Conservation (phyloP, 495 filamentous ascomycete species). For the Penicillium malachiteum region DNA sequence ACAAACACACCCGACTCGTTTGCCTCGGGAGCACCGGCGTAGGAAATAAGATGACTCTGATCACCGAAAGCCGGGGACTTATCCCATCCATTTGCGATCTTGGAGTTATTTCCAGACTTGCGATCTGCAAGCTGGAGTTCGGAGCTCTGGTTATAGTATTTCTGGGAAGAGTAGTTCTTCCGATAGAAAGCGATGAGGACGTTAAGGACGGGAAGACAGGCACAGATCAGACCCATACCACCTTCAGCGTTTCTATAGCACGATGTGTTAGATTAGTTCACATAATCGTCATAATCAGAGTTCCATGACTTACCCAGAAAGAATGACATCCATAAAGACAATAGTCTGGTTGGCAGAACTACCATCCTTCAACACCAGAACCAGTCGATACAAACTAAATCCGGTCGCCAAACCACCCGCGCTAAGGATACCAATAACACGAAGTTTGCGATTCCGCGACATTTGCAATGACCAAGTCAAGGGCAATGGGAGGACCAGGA, state of each 20-base stretch:
- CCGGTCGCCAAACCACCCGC: conserved; percentile 48
- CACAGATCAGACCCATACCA: conserved; percentile 48
- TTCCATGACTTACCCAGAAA: conserved; percentile 42
- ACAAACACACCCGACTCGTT: conserved; percentile 4
- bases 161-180: conserved; percentile 30
- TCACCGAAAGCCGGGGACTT: conserved; percentile 28
- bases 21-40: conserved; percentile 27
- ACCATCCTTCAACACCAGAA: conserved; percentile 38
- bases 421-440: conserved; percentile 44
- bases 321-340: conserved; percentile 42
- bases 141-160: conserved; percentile 34
- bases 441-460: conserved; percentile 43
- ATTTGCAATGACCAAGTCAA: conserved; percentile 50
- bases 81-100: conserved; percentile 9
- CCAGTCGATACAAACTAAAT: conserved; percentile 45
- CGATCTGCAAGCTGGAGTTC: conserved; percentile 30
- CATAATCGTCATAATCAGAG: neutral
- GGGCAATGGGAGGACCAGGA: conserved; percentile 46
- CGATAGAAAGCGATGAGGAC: conserved; percentile 32
- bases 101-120: conserved; percentile 18
- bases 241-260: conserved; percentile 43
- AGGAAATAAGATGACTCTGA: conserved; percentile 38
- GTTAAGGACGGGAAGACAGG: conserved; percentile 45
- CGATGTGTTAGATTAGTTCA: neutral
- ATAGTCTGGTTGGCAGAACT: conserved; percentile 36